Percentiles rank a stretch among this genome's conserved stretches.
These are phyloP conservation scores for Erigeron canadensis DNA, from an alignment of 129 eudicot species.

Conservation along the genomic window DNA sequence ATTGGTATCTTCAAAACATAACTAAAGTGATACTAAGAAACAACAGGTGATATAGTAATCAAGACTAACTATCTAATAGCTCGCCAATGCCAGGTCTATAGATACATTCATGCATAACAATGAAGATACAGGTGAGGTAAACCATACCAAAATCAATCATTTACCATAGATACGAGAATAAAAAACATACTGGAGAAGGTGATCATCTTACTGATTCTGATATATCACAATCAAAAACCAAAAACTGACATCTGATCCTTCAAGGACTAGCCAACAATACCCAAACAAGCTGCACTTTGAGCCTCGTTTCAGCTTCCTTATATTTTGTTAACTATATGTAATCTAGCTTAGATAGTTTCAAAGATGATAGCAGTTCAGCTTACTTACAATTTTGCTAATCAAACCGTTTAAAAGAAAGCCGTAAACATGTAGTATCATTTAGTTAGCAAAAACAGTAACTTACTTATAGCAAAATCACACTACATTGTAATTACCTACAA, in stretches of 20 bases:
- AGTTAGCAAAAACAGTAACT: not conserved
- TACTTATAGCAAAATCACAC: not conserved
- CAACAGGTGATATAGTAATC: not conserved
- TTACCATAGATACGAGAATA: conserved; percentile 5
- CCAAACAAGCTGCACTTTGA: not conserved
- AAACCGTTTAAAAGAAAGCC: too few species aligned
- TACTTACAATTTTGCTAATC: not conserved
- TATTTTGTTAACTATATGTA: too few species aligned
- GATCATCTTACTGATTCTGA: not conserved
- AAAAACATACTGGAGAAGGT: not conserved
- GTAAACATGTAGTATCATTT: not conserved
- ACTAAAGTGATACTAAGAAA: not conserved
- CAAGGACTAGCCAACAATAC: not conserved
- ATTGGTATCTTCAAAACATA: not conserved
- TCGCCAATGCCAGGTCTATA: not conserved
- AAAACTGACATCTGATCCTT: not conserved
- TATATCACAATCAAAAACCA: not conserved
- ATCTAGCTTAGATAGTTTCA: not conserved
- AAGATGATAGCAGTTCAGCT: not conserved
- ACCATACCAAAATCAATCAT: conserved; percentile 11
- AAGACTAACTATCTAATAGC: not conserved
- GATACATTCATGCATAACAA: not conserved
- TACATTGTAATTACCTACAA: not conserved
- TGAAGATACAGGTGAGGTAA: not conserved
- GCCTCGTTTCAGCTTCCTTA: not conserved